These are phyloP conservation scores for Rosellinia necatrix DNA, from an alignment of 2,329 filamentous ascomycete species.

Conservation along the genomic window DNA sequence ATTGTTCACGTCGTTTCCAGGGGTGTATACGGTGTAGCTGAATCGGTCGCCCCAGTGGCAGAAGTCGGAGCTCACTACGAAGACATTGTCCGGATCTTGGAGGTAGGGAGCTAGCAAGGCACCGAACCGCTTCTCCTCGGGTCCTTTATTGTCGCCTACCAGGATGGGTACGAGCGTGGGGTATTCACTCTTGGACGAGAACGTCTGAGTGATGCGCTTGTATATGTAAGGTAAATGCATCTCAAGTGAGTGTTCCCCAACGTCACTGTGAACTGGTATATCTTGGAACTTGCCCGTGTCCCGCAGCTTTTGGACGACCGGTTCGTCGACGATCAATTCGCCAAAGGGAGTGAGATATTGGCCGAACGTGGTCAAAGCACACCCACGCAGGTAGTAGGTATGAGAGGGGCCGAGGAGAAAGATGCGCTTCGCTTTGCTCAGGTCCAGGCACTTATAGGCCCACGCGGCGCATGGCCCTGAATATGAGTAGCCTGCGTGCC, in stretches of 20 bases:
- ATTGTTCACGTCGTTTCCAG: constrained; percentile 45
- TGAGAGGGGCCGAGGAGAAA: constrained; percentile 95
- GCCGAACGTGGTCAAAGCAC: constrained; percentile 74
- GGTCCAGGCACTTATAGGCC: constrained; percentile 88
- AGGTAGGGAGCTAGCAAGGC: constrained; percentile 77
- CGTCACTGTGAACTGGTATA: constrained; percentile 71
- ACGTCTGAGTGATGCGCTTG: constrained; percentile 66
- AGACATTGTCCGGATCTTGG: constrained; percentile 73
- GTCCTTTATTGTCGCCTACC: constrained; percentile 72
- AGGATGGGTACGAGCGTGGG: constrained; percentile 84
- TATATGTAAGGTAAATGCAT: constrained; percentile 96
- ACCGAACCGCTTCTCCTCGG: constrained; percentile 71
- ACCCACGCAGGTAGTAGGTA: constrained; percentile 77
- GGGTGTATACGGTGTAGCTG: constrained; percentile 77
- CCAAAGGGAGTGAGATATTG: constrained; percentile 78
- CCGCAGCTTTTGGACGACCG: constrained; percentile 55
- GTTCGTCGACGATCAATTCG: constrained; percentile 66
- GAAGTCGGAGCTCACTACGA: constrained; percentile 93
- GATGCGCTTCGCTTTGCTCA: constrained; percentile 80
- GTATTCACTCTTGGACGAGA: constrained; percentile 57
- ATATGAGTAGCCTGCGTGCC: constrained; percentile 91
- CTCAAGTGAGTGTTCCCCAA: constrained; percentile 89
- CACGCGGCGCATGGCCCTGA: constrained; percentile 91
- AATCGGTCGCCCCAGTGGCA: constrained; percentile 94
- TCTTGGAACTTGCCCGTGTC: constrained; percentile 60